A percentile compares a stretch with the other conserved stretches of the same genome.
These are phyloP conservation scores for Eucalyptus guilfoylei DNA, from an alignment of 345 rosid genomes.

Conservation along the genomic window DNA sequence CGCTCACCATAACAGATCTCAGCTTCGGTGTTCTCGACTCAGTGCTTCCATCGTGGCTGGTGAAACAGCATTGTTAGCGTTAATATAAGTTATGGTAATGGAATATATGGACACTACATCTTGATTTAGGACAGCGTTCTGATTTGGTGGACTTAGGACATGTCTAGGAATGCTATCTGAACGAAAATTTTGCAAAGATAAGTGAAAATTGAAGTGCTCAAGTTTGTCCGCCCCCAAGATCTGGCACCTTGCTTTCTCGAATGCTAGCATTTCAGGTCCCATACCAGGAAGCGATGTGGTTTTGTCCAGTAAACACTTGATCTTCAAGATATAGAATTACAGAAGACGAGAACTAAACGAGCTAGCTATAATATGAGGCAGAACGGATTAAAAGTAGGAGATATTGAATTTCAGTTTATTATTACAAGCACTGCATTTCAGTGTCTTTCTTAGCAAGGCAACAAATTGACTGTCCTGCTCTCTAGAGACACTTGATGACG, in stretches of 20 bases:
- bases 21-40: background rate
- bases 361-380: background rate
- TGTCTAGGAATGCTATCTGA: background rate
- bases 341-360: background rate
- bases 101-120: too few species aligned
- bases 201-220: background rate
- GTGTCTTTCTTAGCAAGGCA: background rate
- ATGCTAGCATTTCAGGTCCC: background rate
- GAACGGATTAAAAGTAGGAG: background rate
- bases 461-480: background rate
- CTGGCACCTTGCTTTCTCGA: background rate
- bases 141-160: background rate
- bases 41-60: background rate
- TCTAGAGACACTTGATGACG: background rate
- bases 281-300: background rate
- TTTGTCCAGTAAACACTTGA: background rate
- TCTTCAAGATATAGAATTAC: background rate
- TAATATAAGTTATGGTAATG: background rate
- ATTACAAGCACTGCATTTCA: background rate
- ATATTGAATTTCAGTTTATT: background rate
- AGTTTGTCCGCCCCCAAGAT: background rate
- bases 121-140: background rate
- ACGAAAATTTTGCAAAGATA: background rate
- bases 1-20: background rate
- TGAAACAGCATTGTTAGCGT: background rate